Evolutionary conservation across 768 basidiomycete genomes (phyloP).

Genomic region (Kwoniella dejecticola): DNA sequence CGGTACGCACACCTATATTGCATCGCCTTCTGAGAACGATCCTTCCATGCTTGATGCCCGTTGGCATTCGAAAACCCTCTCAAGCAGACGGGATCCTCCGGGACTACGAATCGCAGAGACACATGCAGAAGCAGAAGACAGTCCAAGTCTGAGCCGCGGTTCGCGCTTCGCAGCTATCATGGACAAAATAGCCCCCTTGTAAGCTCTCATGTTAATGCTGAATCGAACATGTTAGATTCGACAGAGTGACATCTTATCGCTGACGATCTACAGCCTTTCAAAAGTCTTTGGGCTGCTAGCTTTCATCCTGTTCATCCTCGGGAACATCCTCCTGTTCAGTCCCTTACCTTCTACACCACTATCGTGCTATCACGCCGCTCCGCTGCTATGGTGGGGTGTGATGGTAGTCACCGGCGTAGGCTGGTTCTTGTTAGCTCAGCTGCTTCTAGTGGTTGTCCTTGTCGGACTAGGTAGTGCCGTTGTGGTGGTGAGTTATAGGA

Average conservation of each 20-base stretch:
- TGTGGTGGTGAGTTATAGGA: slow-evolving; percentile 16
- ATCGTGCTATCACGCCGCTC: slow-evolving; percentile 40
- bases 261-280: slow-evolving; percentile 29
- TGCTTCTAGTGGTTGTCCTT: slow-evolving; percentile 35
- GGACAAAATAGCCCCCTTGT: slow-evolving; percentile 11
- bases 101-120: too few relatives aligned
- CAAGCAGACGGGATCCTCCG: too few relatives aligned
- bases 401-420: slow-evolving; percentile 45
- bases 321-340: slow-evolving; percentile 43
- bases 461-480: slow-evolving; percentile 40
- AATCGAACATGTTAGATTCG: background rate
- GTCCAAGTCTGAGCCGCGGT: too few relatives aligned
- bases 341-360: slow-evolving; percentile 18
- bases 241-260: background rate
- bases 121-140: too few relatives aligned
- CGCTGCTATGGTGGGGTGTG: slow-evolving; percentile 50
- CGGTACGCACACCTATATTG: too few relatives aligned
- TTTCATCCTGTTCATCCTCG: slow-evolving; percentile 36
- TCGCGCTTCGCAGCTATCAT: background rate
- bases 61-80: too few relatives aligned
- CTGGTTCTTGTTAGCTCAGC: slow-evolving; percentile 45
- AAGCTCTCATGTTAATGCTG: background rate
- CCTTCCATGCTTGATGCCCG: too few relatives aligned
- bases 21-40: too few relatives aligned
- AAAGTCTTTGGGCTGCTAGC: slow-evolving; percentile 35